A percentile compares a stretch with the other conserved stretches of the same genome.
These are phyloP conservation scores for Daedaleopsis nitida DNA, from an alignment of 768 basidiomycete species.

Conservation along the genomic window DNA sequence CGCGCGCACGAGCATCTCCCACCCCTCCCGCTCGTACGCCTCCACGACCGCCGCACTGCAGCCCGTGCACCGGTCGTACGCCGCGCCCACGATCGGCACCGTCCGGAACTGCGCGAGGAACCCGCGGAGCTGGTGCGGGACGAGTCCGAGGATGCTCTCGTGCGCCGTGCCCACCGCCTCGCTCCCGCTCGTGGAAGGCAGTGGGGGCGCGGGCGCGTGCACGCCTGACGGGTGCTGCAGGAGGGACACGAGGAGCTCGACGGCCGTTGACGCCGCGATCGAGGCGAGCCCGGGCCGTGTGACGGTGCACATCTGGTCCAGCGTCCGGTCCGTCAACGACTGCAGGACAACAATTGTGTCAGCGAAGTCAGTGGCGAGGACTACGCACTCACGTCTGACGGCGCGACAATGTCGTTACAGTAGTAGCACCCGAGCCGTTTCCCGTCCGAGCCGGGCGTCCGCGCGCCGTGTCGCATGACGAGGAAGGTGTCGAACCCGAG, in stretches of 20 bases:
- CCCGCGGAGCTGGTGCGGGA: slow-evolving; percentile 94
- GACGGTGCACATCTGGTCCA: slow-evolving; percentile 99
- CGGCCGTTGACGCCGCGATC: slow-evolving; percentile 89
- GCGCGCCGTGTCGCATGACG: slow-evolving; percentile 93
- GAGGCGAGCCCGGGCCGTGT: slow-evolving; percentile 93
- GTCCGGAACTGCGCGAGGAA: slow-evolving; percentile 87
- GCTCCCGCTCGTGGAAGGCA: slow-evolving; percentile 28
- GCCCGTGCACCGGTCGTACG: slow-evolving; percentile 87
- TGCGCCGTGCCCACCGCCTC: slow-evolving; percentile 29
- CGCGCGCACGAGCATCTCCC: slow-evolving; percentile 63
- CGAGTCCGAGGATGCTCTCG: slow-evolving; percentile 74
- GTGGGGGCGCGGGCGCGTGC: slow-evolving; percentile 72
- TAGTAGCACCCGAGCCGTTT: slow-evolving; percentile 88
- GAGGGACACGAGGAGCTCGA: slow-evolving; percentile 87
- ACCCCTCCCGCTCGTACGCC: slow-evolving; percentile 83
- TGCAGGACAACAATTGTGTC: slow-evolving; percentile 18
- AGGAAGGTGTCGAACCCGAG: slow-evolving; percentile 95
- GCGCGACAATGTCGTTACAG: slow-evolving; percentile 97
- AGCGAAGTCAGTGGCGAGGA: neutral
- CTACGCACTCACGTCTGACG: slow-evolving; percentile 58
- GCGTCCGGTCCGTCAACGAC: slow-evolving; percentile 84
- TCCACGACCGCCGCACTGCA: slow-evolving; percentile 80
- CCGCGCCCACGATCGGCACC: slow-evolving; percentile 81
- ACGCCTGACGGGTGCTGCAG: slow-evolving; percentile 85
- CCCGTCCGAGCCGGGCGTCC: slow-evolving; percentile 39